Conservation (phyloP, 108 stramenopile genomes). For the Fistulifera pelliculosa region DNA sequence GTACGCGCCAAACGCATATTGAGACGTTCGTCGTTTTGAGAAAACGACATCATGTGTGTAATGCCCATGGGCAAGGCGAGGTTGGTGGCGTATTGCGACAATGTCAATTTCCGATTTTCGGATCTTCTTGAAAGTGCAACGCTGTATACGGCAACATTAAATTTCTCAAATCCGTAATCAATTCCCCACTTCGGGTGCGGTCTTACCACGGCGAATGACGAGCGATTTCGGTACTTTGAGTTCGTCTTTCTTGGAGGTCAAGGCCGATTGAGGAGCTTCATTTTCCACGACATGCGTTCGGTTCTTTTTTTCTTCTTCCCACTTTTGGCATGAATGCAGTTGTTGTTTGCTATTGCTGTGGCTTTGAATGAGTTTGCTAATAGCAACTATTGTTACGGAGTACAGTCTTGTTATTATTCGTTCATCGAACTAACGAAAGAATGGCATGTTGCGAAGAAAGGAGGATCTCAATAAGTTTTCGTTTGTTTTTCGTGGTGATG, state of each 20-base stretch:
- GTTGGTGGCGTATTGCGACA: slow-evolving; percentile 57
- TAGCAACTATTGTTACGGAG: too few species aligned
- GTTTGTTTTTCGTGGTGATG: too few species aligned
- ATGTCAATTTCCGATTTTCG: slow-evolving; percentile 73
- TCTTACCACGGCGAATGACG: slow-evolving; percentile 74
- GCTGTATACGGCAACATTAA: slow-evolving; percentile 97
- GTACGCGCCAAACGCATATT: slow-evolving; percentile 80
- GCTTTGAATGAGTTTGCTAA: too few species aligned
- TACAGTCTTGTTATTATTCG: too few species aligned
- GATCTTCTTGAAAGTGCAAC: slow-evolving; percentile 81
- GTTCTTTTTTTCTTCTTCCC: slow-evolving; percentile 70
- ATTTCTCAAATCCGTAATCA: slow-evolving; percentile 85
- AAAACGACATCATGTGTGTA: slow-evolving; percentile 88
- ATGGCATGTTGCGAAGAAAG: too few species aligned
- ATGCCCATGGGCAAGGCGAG: slow-evolving; percentile 85
- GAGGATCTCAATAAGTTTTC: too few species aligned
- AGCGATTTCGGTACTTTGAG: slow-evolving; percentile 68
- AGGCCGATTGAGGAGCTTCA: slow-evolving; percentile 36
- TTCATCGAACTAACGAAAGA: too few species aligned
- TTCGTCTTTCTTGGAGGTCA: slow-evolving; percentile 29
- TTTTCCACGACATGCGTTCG: slow-evolving; percentile 74
- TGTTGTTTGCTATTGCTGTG: too few species aligned
- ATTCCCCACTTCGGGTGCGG: slow-evolving; percentile 68
- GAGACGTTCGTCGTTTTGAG: slow-evolving; percentile 76
- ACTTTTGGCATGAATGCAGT: slow-evolving; percentile 68